Evolutionary conservation across 257 asterid genomes (phyloP).

Genomic region (Solanum peruvianum): DNA sequence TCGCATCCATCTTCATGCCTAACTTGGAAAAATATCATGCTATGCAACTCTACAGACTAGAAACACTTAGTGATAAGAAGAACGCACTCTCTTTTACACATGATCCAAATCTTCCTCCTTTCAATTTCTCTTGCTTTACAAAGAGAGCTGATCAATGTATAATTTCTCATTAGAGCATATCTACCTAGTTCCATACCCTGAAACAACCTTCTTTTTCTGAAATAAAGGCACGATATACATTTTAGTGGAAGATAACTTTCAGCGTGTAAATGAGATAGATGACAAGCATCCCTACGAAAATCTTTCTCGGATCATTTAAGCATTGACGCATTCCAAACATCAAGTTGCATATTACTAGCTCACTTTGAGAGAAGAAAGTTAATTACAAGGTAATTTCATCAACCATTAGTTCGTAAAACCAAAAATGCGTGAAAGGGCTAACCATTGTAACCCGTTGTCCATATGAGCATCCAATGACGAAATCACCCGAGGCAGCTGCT

Average conservation of each 20-base stretch:
- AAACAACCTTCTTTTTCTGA: neutral
- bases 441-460: slow-evolving; percentile 68
- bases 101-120: neutral
- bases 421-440: neutral
- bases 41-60: neutral
- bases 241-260: neutral
- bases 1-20: neutral
- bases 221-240: neutral
- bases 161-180: neutral
- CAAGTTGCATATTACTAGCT: neutral
- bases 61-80: neutral
- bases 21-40: neutral
- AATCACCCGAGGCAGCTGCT: slow-evolving; percentile 69
- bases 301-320: neutral
- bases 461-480: slow-evolving; percentile 69
- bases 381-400: neutral
- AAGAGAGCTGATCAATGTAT: neutral
- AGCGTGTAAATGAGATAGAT: neutral
- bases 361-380: neutral
- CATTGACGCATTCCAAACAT: neutral
- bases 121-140: neutral
- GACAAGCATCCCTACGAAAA: neutral
- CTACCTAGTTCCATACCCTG: neutral
- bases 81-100: neutral
- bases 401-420: neutral